Evolutionary conservation across 345 rosid species (phyloP), one percentile per base, ranked within the genome.

Genomic region (Brassica juncea): DNA sequence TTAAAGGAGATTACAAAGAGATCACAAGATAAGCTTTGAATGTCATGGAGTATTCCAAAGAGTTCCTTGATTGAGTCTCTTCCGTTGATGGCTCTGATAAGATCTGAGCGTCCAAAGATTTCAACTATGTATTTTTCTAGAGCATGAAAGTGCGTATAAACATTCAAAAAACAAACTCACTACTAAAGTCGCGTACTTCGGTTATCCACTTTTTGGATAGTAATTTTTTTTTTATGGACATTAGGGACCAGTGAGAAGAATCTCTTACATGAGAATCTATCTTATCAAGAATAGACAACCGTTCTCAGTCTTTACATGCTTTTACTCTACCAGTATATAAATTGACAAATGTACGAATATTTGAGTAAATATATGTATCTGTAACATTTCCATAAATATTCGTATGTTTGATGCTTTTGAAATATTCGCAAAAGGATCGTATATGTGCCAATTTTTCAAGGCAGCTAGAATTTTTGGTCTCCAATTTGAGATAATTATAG

Each of bases 271-370:
- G 70, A 61, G 71, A 80, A 80, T 74, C 21, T 32, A 52, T 74
- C 75, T 74, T 74, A 69, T 79, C 82, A 21, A 32, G 16, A 67
- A 67, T 67, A 57, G 74, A 60, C 74, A 73, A 61, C 70, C 27
- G 35, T 79, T 34, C 82, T 67, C 9, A 28, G 30, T 25, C 67
- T 8, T 15, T 59, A 16, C 64, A 73, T 60, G 65, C 70, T 73
- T 78, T 57, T 55, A 78, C 49, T 27, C 19, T 16, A 12, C 34
- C 59, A 71, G 30, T 15, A 16, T 64, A 77, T 23, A 52, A 23
- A 6, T 15, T 31, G 65, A 70, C 70, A 61, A 73, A 67, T 79
- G 77, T 60, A 42, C 49, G 7, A 27, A 69, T 0, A 31, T 55
- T 28, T 55, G 64, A 16, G 71, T 54, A 70, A 37, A 27, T 77